phyloP scores from a whole-genome alignment of 1,284 basidiomycete genomes.

The Boletus calvinii region DNA sequence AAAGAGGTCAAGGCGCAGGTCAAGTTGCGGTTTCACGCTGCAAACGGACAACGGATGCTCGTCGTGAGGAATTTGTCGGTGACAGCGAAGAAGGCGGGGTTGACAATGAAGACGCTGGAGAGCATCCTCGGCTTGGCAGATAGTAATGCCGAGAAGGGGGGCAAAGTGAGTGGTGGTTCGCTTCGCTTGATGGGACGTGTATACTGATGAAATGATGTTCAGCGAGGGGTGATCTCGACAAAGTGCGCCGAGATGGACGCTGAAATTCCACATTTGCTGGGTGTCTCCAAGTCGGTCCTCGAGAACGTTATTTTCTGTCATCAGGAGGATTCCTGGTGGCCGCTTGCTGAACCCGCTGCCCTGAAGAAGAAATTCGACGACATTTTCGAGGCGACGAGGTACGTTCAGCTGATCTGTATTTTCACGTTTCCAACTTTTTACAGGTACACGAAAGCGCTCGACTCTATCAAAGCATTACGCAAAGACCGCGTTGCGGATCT shows the following conservation, averaged over 20 bases:
- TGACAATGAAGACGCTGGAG: slow-evolving; percentile 98
- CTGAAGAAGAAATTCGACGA: slow-evolving; percentile 99
- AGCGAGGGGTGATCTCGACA: slow-evolving; percentile 90
- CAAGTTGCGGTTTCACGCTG: slow-evolving; percentile 89
- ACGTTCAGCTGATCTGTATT: neutral
- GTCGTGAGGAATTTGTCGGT: slow-evolving; percentile 93
- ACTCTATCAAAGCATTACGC: slow-evolving; percentile 85
- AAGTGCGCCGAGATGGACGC: slow-evolving; percentile 96
- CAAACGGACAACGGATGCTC: slow-evolving; percentile 87
- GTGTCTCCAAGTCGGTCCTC: slow-evolving; percentile 94
- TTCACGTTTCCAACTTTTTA: neutral
- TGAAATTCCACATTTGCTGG: slow-evolving; percentile 91
- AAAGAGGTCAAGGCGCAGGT: slow-evolving; percentile 99
- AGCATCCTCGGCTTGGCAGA: slow-evolving; percentile 82
- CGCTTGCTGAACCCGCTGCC: slow-evolving; percentile 85
- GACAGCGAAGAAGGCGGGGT: slow-evolving; percentile 85
- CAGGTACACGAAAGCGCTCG: slow-evolving; percentile 96
- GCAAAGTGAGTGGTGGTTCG: slow-evolving; percentile 61
- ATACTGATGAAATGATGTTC: neutral
- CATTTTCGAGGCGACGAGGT: slow-evolving; percentile 98
- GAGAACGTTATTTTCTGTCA: slow-evolving; percentile 99
- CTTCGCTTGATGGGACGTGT: too few species aligned
- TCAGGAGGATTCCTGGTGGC: slow-evolving; percentile 99
- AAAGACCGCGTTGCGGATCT: slow-evolving; percentile 91
- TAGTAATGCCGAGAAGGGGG: slow-evolving; percentile 61